Conservation (phyloP, 2,329 filamentous ascomycete species). For the Sporothrix mexicana region DNA sequence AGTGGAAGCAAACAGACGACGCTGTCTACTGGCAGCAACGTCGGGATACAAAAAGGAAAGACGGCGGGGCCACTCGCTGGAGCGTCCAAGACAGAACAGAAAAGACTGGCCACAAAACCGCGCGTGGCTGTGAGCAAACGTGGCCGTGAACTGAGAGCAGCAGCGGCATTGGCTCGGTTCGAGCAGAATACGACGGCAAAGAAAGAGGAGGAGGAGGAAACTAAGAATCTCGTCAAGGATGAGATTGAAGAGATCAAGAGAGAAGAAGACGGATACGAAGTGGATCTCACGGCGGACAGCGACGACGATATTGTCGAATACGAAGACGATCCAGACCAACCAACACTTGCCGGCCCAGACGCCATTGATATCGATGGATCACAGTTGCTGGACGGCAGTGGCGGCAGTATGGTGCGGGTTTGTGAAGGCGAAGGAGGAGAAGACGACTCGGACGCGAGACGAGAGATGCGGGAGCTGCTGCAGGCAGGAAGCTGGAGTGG, state of each 20-base stretch:
- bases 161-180: conserved; percentile 77
- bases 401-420: conserved; percentile 71
- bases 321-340: conserved; percentile 58
- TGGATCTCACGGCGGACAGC: conserved; percentile 54
- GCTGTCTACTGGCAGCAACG: conserved; percentile 31
- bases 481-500: conserved; percentile 46
- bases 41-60: conserved; percentile 7
- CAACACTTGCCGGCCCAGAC: conserved; percentile 54
- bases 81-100: conserved; percentile 42
- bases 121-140: conserved; percentile 75
- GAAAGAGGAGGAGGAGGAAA: conserved; percentile 43
- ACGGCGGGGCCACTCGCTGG: conserved; percentile 50
- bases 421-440: conserved; percentile 71
- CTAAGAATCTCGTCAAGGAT: conserved; percentile 36
- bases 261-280: conserved; percentile 40
- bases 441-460: conserved; percentile 63
- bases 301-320: conserved; percentile 56
- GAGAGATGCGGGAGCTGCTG: conserved; percentile 70
- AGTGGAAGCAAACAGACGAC: neutral
- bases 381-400: conserved; percentile 69
- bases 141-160: conserved; percentile 76
- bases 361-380: conserved; percentile 68
- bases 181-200: conserved; percentile 61
- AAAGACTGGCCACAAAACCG: conserved; percentile 67
- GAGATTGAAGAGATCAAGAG: conserved; percentile 45